Conservation (phyloP, 306 rosid species). For the Malus orientalis region DNA sequence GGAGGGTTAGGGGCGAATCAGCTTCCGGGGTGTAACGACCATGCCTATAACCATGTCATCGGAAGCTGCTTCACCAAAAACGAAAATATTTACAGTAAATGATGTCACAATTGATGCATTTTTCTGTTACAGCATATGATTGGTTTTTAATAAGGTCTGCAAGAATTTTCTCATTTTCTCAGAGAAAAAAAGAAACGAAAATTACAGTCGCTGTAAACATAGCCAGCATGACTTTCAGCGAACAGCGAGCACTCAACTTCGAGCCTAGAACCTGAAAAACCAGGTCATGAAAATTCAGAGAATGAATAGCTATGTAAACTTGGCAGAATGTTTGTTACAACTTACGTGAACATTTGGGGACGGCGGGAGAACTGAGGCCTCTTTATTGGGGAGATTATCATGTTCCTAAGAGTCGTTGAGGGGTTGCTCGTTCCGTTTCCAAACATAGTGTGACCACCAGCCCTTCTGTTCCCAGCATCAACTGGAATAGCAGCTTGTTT, state of each 20-base stretch:
- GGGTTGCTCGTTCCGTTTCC: conserved; percentile 65
- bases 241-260: neutral
- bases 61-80: neutral
- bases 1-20: no score
- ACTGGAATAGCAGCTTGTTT: conserved; percentile 43
- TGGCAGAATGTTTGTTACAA: neutral
- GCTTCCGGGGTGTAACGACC: neutral
- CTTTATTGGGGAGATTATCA: conserved; percentile 90
- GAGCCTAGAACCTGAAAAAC: conserved; percentile 63
- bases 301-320: neutral
- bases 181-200: neutral
- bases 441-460: conserved; percentile 43
- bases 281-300: conserved; percentile 12
- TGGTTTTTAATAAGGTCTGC: neutral
- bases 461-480: conserved; percentile 70
- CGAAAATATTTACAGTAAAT: neutral
- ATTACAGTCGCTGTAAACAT: no score
- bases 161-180: neutral
- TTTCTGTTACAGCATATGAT: neutral
- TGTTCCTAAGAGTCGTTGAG: conserved; percentile 74
- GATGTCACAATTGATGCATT: neutral
- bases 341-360: conserved; percentile 77
- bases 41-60: neutral
- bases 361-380: conserved; percentile 95
- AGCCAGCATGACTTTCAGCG: neutral